phyloP scores from a whole-genome alignment of 1,284 basidiomycete genomes.

The Polyporus tsugae region DNA sequence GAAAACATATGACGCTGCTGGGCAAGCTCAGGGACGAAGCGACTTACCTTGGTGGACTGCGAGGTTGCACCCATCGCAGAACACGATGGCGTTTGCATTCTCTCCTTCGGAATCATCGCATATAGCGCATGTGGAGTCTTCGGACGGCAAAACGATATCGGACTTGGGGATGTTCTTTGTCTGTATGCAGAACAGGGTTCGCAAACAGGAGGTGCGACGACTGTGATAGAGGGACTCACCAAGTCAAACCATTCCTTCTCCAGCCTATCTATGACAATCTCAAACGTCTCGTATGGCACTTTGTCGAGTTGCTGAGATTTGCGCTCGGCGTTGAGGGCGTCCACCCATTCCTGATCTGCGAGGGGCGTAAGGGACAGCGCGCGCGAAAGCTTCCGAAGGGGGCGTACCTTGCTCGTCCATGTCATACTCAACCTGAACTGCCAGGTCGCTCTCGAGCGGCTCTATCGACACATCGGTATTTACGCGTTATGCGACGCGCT shows the following conservation, averaged over 20 bases:
- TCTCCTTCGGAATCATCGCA: constrained; percentile 99
- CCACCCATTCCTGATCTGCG: constrained; percentile 95
- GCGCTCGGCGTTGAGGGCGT: constrained; percentile 85
- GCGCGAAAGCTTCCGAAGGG: constrained; percentile 2
- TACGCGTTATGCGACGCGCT: not conserved
- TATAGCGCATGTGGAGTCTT: constrained; percentile 95
- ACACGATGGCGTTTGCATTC: constrained; percentile 98
- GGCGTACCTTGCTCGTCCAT: constrained; percentile 97
- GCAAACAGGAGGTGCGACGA: constrained; percentile 5
- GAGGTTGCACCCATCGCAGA: constrained; percentile 99
- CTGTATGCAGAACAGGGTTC: constrained; percentile 49
- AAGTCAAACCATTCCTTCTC: constrained; percentile 99
- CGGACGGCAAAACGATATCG: constrained; percentile 83
- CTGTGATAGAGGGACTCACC: constrained; percentile 54
- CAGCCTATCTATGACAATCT: constrained; percentile 95
- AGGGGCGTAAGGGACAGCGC: not conserved
- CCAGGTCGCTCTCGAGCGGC: constrained; percentile 92
- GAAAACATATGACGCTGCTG: not conserved
- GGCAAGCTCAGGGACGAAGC: not conserved
- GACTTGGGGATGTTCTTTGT: constrained; percentile 92
- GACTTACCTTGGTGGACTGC: constrained; percentile 93
- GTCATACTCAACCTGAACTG: constrained; percentile 97
- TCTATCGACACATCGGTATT: constrained; percentile 55
- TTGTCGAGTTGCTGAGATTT: constrained; percentile 79
- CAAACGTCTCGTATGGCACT: constrained; percentile 89